A percentile compares a stretch with the other conserved stretches of the same genome.
Evolutionary conservation across 805 yeast genomes (phyloP).

Genomic region (Lipomyces starkeyi): DNA sequence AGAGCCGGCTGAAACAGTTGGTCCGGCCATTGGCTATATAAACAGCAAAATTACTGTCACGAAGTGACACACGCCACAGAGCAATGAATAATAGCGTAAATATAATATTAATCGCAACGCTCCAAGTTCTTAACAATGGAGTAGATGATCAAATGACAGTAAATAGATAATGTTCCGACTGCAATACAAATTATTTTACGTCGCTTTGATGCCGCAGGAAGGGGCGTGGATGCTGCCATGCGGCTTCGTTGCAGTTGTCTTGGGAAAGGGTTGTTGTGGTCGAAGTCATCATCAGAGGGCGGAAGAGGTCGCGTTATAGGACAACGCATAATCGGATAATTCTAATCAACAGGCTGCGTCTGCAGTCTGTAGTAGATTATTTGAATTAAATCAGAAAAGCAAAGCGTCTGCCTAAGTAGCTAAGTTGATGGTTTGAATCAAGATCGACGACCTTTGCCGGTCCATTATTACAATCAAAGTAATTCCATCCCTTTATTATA

Average conservation of each 20-base stretch:
- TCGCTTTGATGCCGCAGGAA: not conserved
- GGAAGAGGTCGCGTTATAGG: no score
- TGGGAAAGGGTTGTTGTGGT: no score
- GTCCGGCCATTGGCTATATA: conserved; percentile 13
- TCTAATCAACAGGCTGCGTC: not conserved
- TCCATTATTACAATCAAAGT: not conserved
- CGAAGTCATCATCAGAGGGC: no score
- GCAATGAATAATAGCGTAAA: not conserved
- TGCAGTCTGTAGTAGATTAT: not conserved
- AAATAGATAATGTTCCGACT: not conserved
- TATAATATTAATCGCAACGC: no score
- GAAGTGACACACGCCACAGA: not conserved
- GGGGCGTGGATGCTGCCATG: not conserved
- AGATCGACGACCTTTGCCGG: no score
- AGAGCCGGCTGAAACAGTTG: not conserved
- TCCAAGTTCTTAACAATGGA: not conserved
- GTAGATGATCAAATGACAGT: not conserved
- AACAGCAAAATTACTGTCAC: not conserved
- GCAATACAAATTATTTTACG: no score
- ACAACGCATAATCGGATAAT: not conserved
- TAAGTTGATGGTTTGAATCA: not conserved
- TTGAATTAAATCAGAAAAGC: not conserved
- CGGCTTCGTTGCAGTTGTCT: not conserved
- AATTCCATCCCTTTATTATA: no score
- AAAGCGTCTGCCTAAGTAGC: not conserved